phyloP scores from a whole-genome alignment of 441 rosid species.

The Gossypium armourianum region DNA sequence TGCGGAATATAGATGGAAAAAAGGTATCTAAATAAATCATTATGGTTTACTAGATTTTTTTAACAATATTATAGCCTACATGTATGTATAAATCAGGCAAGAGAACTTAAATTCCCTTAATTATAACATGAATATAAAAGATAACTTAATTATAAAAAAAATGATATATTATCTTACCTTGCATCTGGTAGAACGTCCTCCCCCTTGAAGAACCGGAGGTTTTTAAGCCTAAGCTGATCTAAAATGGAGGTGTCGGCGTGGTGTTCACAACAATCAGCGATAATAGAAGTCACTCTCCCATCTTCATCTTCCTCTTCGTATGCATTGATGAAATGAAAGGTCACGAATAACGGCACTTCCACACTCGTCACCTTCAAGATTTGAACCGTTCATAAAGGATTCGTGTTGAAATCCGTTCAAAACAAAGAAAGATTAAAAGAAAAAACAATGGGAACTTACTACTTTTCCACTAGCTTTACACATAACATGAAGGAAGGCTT shows the following conservation, averaged over 20 bases:
- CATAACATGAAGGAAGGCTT: constrained; percentile 68
- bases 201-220: constrained; percentile 51
- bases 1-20: too few species aligned
- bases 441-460: constrained; percentile 32
- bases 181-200: constrained; percentile 69
- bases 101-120: too few species aligned
- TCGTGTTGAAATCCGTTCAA: too few species aligned
- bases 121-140: too few species aligned
- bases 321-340: constrained; percentile 90
- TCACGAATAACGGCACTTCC: constrained; percentile 73
- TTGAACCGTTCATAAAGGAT: not conserved
- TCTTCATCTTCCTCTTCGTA: constrained; percentile 74
- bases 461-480: constrained; percentile 73
- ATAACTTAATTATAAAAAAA: too few species aligned
- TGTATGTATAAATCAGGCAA: too few species aligned
- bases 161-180: constrained; percentile 27
- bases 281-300: constrained; percentile 49
- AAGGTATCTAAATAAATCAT: too few species aligned
- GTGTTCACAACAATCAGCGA: constrained; percentile 90
- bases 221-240: constrained; percentile 60
- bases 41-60: too few species aligned
- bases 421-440: not conserved
- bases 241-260: constrained; percentile 64
- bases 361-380: constrained; percentile 47
- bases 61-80: too few species aligned